A percentile compares a stretch with the other conserved stretches of the same genome.
phyloP scores from a whole-genome alignment of 306 rosid species.

The Ammopiptanthus mongolicus region DNA sequence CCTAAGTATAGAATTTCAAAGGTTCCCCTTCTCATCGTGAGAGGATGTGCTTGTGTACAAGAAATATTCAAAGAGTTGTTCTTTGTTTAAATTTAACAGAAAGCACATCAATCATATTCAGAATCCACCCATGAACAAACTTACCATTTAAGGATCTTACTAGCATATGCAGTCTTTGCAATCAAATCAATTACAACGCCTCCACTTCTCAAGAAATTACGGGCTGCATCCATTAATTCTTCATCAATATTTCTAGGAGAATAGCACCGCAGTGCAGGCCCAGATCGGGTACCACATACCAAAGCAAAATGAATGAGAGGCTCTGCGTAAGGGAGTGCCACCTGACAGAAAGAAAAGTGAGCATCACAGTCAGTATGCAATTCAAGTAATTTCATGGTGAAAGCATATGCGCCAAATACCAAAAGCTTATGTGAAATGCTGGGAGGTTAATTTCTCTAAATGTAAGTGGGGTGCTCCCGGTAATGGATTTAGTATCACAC shows the following conservation, averaged over 20 bases:
- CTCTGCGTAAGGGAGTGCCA: conserved; percentile 81
- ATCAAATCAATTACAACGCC: conserved; percentile 53
- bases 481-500: not conserved
- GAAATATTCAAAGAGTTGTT: not conserved
- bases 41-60: not conserved
- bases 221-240: conserved; percentile 72
- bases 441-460: not conserved
- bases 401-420: not conserved
- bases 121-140: conserved; percentile 5
- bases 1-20: not conserved
- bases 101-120: not conserved
- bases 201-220: conserved; percentile 59
- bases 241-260: conserved; percentile 70
- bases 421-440: not conserved
- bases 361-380: not conserved
- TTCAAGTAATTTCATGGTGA: not conserved
- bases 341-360: conserved; percentile 37
- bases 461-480: not conserved
- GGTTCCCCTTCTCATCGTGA: not conserved
- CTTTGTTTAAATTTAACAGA: not conserved
- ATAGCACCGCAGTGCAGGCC: conserved; percentile 76
- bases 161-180: conserved; percentile 47
- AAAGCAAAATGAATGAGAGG: conserved; percentile 85
- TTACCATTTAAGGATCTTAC: conserved; percentile 81
- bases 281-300: conserved; percentile 72